Conservation (phyloP, 192 early-diverging fungal genomes). For the Coemansia sp. region DNA sequence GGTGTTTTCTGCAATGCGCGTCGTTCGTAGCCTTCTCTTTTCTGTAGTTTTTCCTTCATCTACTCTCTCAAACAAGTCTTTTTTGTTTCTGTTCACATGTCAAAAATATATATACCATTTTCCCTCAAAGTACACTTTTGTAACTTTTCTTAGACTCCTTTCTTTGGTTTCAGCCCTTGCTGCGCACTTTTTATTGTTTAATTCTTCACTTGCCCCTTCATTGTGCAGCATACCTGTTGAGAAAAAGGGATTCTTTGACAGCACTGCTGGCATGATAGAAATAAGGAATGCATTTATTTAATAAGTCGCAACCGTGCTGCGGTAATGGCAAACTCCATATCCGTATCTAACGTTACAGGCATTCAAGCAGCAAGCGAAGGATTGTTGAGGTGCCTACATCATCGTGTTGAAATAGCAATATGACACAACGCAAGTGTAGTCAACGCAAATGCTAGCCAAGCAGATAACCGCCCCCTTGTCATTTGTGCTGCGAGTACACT, state of each 20-base stretch:
- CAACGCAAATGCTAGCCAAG: neutral
- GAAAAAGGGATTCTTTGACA: neutral
- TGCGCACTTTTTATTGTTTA: neutral
- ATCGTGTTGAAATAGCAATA: neutral
- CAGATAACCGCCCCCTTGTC: no score
- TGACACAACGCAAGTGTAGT: neutral
- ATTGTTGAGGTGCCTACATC: neutral
- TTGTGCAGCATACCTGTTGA: neutral
- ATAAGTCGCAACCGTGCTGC: neutral
- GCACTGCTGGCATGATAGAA: no score
- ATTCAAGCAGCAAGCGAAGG: neutral
- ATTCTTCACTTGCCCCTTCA: neutral
- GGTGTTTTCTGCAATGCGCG: neutral
- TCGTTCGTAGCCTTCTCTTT: neutral
- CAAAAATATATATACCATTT: neutral
- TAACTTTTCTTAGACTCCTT: no score
- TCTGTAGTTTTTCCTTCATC: slow-evolving; percentile 3
- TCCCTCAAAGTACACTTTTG: neutral
- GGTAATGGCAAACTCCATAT: neutral
- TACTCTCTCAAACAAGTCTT: slow-evolving; percentile 9
- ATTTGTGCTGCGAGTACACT: neutral
- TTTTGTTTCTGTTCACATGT: neutral
- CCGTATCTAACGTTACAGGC: neutral
- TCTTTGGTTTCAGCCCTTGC: neutral
- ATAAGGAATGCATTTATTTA: neutral